A percentile compares a stretch with the other conserved stretches of the same genome.
Evolutionary conservation across 352 stramenopile genomes (phyloP).

Genomic region (Globisporangium nodosum): DNA sequence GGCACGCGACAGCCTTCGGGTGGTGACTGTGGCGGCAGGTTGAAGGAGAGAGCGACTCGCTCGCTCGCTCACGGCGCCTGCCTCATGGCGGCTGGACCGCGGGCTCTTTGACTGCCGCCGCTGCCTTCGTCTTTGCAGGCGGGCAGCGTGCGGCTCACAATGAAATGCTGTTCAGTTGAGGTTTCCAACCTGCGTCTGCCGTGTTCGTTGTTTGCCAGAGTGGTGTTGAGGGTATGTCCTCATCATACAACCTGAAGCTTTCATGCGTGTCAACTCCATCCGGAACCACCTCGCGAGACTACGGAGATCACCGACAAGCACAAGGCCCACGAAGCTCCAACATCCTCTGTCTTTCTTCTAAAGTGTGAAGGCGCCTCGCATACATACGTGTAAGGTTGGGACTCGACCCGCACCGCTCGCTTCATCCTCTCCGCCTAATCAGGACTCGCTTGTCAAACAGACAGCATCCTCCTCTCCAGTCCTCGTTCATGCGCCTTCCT

Average conservation of each 20-base stretch:
- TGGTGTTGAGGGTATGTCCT: background rate
- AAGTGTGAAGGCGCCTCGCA: constrained; percentile 9
- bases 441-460: background rate
- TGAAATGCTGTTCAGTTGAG: constrained; percentile 18
- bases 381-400: constrained; percentile 13
- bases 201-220: background rate
- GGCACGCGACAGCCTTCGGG: background rate
- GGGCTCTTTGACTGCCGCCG: background rate
- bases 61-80: background rate
- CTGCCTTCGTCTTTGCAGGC: background rate
- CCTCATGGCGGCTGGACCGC: background rate
- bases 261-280: background rate
- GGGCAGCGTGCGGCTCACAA: background rate
- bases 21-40: background rate
- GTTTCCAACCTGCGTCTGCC: constrained; percentile 9
- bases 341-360: constrained; percentile 12
- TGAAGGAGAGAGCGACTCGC: background rate
- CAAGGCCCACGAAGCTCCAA: constrained; percentile 2
- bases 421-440: background rate
- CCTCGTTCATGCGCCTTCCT: constrained; percentile 1
- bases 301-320: background rate
- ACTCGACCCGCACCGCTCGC: constrained; percentile 2
- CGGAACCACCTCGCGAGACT: no score
- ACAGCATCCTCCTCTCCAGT: background rate
- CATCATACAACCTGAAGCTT: background rate